Percentiles rank a stretch among this genome's conserved stretches.
These are phyloP conservation scores for Fusarium praegraminearum DNA, from an alignment of 2,329 filamentous ascomycete genomes.

Conservation along the genomic window DNA sequence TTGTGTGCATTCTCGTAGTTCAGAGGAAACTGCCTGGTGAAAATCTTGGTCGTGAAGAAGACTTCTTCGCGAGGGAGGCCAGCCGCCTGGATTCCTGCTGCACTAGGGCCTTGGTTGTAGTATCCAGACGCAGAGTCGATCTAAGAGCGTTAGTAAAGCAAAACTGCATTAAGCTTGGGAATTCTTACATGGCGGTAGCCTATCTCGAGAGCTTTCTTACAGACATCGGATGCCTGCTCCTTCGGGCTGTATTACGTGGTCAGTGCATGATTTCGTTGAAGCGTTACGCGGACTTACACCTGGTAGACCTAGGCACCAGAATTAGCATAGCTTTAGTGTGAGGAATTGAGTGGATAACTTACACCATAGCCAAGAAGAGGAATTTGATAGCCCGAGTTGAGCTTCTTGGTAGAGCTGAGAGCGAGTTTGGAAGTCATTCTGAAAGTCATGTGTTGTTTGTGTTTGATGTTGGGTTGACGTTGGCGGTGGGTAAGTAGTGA, in stretches of 20 bases:
- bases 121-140: constrained; percentile 67
- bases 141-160: constrained; percentile 44
- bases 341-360: constrained; percentile 45
- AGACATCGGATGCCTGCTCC: constrained; percentile 52
- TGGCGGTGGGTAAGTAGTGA: constrained; percentile 11
- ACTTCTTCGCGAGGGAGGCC: constrained; percentile 60
- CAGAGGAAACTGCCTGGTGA: constrained; percentile 53
- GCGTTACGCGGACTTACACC: constrained; percentile 56
- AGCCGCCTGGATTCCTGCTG: constrained; percentile 58
- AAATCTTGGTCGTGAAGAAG: constrained; percentile 69
- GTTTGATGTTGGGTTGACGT: constrained; percentile 1
- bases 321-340: constrained; percentile 14
- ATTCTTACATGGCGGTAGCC: constrained; percentile 66
- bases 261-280: not conserved
- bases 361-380: constrained; percentile 67
- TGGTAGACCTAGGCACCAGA: constrained; percentile 60
- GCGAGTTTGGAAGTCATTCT: constrained; percentile 62
- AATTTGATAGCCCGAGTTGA: constrained; percentile 66
- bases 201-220: constrained; percentile 60
- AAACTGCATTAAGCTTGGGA: not conserved
- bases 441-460: constrained; percentile 27
- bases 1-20: constrained; percentile 73
- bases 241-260: constrained; percentile 45
- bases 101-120: constrained; percentile 63
- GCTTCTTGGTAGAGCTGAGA: constrained; percentile 62